Percentiles rank a stretch among this genome's conserved stretches.
Conservation (phyloP, 805 yeast genomes). For the Candida endomychidarum region DNA sequence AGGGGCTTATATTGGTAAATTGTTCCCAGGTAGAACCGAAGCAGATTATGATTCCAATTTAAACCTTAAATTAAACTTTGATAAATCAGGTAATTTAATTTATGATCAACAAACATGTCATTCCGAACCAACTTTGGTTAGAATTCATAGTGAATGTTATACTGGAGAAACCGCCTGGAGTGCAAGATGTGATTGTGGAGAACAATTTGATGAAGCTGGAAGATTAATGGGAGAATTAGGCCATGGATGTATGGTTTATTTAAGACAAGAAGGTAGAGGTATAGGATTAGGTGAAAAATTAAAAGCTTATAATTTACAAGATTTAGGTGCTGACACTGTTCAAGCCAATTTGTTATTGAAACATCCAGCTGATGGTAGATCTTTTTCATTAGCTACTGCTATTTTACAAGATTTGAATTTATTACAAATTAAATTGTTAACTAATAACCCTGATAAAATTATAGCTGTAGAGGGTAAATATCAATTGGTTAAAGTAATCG, state of each 20-base stretch:
- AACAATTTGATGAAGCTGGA: slow-evolving; percentile 98
- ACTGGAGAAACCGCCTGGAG: slow-evolving; percentile 99
- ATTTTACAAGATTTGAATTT: slow-evolving; percentile 82
- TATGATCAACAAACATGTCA: slow-evolving; percentile 30
- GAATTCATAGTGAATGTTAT: slow-evolving; percentile 97
- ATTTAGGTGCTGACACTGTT: slow-evolving; percentile 97
- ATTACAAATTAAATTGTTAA: slow-evolving; percentile 67
- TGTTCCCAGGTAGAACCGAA: slow-evolving; percentile 77
- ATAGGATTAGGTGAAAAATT: slow-evolving; percentile 97
- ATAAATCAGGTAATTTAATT: slow-evolving; percentile 28
- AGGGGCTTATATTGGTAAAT: slow-evolving; percentile 91
- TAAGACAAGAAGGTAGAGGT: slow-evolving; percentile 98
- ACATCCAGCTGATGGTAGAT: slow-evolving; percentile 98
- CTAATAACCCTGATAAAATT: slow-evolving; percentile 96
- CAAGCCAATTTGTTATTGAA: slow-evolving; percentile 89
- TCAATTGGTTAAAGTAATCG: slow-evolving; percentile 69
- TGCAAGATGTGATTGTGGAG: slow-evolving; percentile 99
- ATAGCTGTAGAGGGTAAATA: slow-evolving; percentile 90
- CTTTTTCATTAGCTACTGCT: slow-evolving; percentile 91
- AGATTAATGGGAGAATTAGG: slow-evolving; percentile 84
- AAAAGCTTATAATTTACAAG: slow-evolving; percentile 95
- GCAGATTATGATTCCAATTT: slow-evolving; percentile 58
- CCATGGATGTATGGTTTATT: slow-evolving; percentile 90
- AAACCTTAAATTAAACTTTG: slow-evolving; percentile 30
- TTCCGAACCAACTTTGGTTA: slow-evolving; percentile 58